phyloP scores from a whole-genome alignment of 768 basidiomycete species.

The Lactarius sp. region DNA sequence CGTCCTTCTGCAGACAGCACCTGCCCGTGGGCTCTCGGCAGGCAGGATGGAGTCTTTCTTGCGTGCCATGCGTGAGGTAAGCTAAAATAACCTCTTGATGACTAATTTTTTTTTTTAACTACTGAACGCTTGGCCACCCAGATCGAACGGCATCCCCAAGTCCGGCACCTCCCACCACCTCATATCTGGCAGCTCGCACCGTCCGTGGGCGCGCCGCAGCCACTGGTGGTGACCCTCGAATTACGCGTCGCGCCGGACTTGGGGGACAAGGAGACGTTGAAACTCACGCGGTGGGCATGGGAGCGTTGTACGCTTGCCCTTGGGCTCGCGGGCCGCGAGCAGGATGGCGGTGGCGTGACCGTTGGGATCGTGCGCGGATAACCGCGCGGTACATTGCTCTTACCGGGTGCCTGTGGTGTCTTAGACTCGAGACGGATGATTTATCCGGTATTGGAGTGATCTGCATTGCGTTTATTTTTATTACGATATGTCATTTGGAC shows the following conservation, averaged over 20 bases:
- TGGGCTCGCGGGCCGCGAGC: slow-evolving; percentile 33
- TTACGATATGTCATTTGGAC: too few relatives aligned
- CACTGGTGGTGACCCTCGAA: slow-evolving; percentile 75
- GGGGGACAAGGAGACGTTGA: slow-evolving; percentile 64
- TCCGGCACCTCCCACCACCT: slow-evolving; percentile 77
- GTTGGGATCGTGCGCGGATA: slow-evolving; percentile 66
- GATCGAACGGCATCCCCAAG: slow-evolving; percentile 82
- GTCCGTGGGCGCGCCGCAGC: slow-evolving; percentile 28
- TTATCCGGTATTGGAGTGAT: not conserved
- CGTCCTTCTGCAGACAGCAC: slow-evolving; percentile 86
- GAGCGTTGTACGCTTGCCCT: slow-evolving; percentile 57
- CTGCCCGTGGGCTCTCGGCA: slow-evolving; percentile 50
- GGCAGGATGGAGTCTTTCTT: slow-evolving; percentile 80
- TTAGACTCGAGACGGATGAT: not conserved
- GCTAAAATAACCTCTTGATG: not conserved
- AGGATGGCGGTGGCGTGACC: slow-evolving; percentile 58
- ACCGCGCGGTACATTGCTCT: not conserved
- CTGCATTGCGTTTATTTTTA: too few relatives aligned
- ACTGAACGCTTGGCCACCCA: slow-evolving; percentile 29
- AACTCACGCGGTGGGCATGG: slow-evolving; percentile 72
- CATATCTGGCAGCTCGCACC: slow-evolving; percentile 82
- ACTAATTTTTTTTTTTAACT: not conserved
- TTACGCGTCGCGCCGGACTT: slow-evolving; percentile 66
- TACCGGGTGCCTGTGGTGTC: too few relatives aligned
- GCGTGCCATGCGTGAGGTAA: slow-evolving; percentile 75